These are phyloP conservation scores for Umbilicus rupestris DNA, from an alignment of 164 flowering plant species.

Conservation along the genomic window DNA sequence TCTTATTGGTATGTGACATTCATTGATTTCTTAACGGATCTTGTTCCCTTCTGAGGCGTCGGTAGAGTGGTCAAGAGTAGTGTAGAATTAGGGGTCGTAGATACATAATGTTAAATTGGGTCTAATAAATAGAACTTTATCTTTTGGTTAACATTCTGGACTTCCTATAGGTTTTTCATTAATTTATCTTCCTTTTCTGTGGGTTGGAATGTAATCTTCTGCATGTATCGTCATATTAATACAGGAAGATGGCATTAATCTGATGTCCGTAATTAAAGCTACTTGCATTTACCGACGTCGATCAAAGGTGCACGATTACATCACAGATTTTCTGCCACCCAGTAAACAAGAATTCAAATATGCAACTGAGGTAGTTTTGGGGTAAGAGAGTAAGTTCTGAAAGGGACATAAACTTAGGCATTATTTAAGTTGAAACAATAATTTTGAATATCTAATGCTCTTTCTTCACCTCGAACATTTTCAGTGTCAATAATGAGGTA, in stretches of 20 bases:
- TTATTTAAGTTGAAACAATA: neutral
- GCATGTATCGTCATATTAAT: conserved; percentile 13
- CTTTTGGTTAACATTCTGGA: neutral
- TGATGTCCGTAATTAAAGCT: conserved; percentile 71
- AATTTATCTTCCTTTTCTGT: neutral
- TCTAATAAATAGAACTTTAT: neutral
- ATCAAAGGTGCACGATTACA: conserved; percentile 42
- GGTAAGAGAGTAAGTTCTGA: conserved; percentile 29
- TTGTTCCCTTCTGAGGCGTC: no score
- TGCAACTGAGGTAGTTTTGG: conserved; percentile 21
- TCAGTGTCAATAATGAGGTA: neutral
- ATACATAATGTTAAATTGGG: neutral
- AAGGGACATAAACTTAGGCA: neutral
- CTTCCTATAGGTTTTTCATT: neutral
- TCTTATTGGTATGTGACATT: conserved; percentile 46
- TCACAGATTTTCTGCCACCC: conserved; percentile 71
- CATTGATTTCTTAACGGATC: no score
- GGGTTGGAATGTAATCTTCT: neutral
- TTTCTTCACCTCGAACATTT: neutral
- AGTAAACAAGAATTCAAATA: conserved; percentile 43
- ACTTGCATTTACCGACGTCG: conserved; percentile 53
- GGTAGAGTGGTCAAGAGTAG: neutral
- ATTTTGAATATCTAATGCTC: neutral
- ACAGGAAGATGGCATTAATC: conserved; percentile 82
- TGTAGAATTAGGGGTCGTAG: neutral